Conservation (phyloP, 495 filamentous ascomycete species). For the Aspergillus sclerotiicarbonarius region DNA sequence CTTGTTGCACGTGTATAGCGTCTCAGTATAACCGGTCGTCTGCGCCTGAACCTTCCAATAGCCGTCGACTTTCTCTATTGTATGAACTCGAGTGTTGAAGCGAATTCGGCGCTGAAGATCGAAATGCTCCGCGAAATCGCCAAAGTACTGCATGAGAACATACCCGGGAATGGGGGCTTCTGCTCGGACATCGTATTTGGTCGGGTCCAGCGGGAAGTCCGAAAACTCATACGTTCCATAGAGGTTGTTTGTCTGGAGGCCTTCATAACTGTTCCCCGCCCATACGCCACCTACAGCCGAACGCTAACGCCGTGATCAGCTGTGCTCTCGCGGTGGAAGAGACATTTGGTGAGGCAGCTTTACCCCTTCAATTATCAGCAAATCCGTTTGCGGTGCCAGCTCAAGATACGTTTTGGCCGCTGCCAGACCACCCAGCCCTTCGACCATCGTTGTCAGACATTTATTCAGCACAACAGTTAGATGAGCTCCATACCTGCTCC, state of each 20-base stretch:
- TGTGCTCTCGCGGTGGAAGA: neutral
- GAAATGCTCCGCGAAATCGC: slow-evolving; percentile 25
- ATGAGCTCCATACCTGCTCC: neutral
- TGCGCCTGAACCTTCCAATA: slow-evolving; percentile 12
- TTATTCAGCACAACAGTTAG: neutral
- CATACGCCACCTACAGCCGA: slow-evolving; percentile 31
- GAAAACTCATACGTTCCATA: slow-evolving; percentile 24
- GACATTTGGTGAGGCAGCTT: neutral
- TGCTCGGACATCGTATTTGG: slow-evolving; percentile 8
- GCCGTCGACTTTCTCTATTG: slow-evolving; percentile 5
- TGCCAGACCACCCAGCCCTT: slow-evolving; percentile 25
- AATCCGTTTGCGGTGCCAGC: slow-evolving; percentile 20
- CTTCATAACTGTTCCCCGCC: slow-evolving; percentile 20
- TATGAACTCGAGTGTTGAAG: slow-evolving; percentile 20
- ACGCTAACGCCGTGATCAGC: slow-evolving; percentile 7
- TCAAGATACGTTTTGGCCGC: slow-evolving; percentile 33
- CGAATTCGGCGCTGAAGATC: slow-evolving; percentile 22
- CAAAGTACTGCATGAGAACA: slow-evolving; percentile 19
- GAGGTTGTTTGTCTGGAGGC: slow-evolving; percentile 17
- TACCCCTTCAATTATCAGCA: slow-evolving; percentile 25
- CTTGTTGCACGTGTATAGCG: neutral
- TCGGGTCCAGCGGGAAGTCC: slow-evolving; percentile 22
- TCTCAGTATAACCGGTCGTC: neutral
- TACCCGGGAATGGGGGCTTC: slow-evolving; percentile 15
- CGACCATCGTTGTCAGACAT: neutral